These are phyloP conservation scores for Pyronema omphalodes DNA, from an alignment of 495 filamentous ascomycete genomes.

Conservation along the genomic window DNA sequence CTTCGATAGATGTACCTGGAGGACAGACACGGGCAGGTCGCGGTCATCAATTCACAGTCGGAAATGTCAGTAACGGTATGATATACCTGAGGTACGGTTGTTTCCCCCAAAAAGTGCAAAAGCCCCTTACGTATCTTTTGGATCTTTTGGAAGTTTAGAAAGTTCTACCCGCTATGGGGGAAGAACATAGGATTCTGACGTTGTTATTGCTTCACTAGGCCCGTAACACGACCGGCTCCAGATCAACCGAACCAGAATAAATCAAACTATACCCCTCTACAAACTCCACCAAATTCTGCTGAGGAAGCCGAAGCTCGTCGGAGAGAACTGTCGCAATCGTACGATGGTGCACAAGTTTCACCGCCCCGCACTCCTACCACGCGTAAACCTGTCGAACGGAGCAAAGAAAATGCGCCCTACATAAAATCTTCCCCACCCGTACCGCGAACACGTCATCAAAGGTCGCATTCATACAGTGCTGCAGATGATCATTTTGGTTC, in stretches of 20 bases:
- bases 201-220: constrained; percentile 7
- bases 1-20: constrained; percentile 3
- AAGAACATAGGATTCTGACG: constrained; percentile 2
- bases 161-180: neutral
- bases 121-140: constrained; percentile 8
- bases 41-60: constrained; percentile 76
- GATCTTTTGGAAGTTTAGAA: constrained; percentile 8
- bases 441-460: constrained; percentile 28
- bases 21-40: constrained; percentile 25
- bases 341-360: constrained; percentile 14
- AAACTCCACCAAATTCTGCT: constrained; percentile 23
- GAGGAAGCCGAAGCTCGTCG: constrained; percentile 1
- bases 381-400: constrained; percentile 9
- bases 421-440: constrained; percentile 24
- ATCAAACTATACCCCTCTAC: constrained; percentile 14
- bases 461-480: constrained; percentile 47
- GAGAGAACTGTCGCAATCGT: constrained; percentile 7
- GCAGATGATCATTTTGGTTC: constrained; percentile 32
- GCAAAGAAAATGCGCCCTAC: constrained; percentile 6
- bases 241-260: constrained; percentile 14
- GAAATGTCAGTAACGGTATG: constrained; percentile 83
- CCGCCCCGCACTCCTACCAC: constrained; percentile 21
- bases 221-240: constrained; percentile 21
- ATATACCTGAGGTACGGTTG: constrained; percentile 73
- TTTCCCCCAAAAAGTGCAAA: constrained; percentile 1